A percentile compares a stretch with the other conserved stretches of the same genome.
phyloP scores from a whole-genome alignment of 1,284 basidiomycete genomes.

The Inonotus hispidus region DNA sequence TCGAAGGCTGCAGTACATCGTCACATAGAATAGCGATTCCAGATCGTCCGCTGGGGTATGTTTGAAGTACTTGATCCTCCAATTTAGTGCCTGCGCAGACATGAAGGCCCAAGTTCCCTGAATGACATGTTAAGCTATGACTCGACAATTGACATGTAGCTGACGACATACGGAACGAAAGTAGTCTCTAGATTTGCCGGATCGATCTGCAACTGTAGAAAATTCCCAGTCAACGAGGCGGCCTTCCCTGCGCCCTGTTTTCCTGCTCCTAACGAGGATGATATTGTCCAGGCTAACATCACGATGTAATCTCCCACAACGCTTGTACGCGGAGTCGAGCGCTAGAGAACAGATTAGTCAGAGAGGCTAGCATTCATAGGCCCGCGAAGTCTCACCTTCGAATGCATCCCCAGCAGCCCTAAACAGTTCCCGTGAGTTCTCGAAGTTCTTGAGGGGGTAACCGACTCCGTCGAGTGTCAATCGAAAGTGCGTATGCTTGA shows the following conservation, averaged over 20 bases:
- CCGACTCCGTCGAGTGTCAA: slow-evolving; percentile 19
- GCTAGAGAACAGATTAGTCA: slow-evolving; percentile 22
- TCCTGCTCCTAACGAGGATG: slow-evolving; percentile 17
- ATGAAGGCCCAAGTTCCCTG: background rate
- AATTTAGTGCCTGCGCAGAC: slow-evolving; percentile 9
- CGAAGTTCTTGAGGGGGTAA: slow-evolving; percentile 9
- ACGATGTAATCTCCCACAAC: slow-evolving; percentile 27
- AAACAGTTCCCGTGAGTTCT: slow-evolving; percentile 15
- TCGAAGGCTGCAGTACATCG: slow-evolving; percentile 17
- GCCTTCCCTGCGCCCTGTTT: slow-evolving; percentile 22
- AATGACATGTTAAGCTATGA: background rate
- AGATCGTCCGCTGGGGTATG: slow-evolving; percentile 31
- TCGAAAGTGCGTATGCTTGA: slow-evolving; percentile 19
- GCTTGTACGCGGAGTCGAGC: slow-evolving; percentile 26
- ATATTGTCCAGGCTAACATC: slow-evolving; percentile 34
- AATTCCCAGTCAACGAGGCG: slow-evolving; percentile 35
- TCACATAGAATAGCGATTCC: slow-evolving; percentile 31
- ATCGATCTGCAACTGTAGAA: slow-evolving; percentile 13
- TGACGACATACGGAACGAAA: slow-evolving; percentile 27
- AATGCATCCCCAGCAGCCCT: background rate
- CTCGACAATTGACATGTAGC: no score
- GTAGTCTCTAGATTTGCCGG: slow-evolving; percentile 32
- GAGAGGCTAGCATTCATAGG: background rate
- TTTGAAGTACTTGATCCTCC: slow-evolving; percentile 4
- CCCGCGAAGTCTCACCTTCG: background rate